Evolutionary conservation across 163 green algal genomes (phyloP).

Genomic region (Coccomyxa subellipsoidea): DNA sequence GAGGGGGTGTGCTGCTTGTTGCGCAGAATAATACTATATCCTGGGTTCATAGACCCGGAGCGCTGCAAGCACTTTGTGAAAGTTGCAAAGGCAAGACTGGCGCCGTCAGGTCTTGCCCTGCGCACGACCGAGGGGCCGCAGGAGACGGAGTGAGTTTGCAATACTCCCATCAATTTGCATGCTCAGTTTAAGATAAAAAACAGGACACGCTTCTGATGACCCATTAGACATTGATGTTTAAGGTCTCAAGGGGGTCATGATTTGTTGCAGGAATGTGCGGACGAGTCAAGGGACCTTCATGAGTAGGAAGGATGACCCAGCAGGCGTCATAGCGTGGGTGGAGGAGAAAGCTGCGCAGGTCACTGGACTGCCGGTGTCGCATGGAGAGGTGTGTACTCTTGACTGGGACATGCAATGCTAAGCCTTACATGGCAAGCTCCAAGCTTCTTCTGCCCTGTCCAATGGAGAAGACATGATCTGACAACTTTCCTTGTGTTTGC

Average conservation of each 20-base stretch:
- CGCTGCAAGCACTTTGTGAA: constrained; percentile 39
- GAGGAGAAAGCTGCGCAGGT: constrained; percentile 57
- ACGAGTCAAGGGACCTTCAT: constrained; percentile 60
- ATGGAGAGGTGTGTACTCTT: constrained; percentile 32
- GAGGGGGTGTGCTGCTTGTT: background rate
- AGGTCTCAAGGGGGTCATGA: background rate
- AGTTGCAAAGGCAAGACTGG: constrained; percentile 36
- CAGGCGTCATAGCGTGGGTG: constrained; percentile 49
- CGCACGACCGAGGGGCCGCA: constrained; percentile 39
- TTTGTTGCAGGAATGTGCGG: constrained; percentile 38
- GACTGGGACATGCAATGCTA: background rate
- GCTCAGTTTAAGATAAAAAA: background rate
- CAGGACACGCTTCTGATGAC: background rate
- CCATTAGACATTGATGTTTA: background rate
- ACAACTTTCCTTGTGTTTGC: constrained; percentile 4
- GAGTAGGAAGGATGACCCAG: constrained; percentile 27
- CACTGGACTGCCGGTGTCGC: constrained; percentile 39
- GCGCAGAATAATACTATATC: constrained; percentile 46
- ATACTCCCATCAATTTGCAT: background rate
- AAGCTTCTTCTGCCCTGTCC: no score
- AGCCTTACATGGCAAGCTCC: no score
- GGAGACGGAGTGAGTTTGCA: constrained; percentile 22
- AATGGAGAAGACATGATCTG: background rate
- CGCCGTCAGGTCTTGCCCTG: constrained; percentile 44
- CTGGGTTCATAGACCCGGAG: constrained; percentile 40